A percentile compares a stretch with the other conserved stretches of the same genome.
Evolutionary conservation across 371 early-diverging fungal species (phyloP).

Genomic region (Parasitella parasitica): DNA sequence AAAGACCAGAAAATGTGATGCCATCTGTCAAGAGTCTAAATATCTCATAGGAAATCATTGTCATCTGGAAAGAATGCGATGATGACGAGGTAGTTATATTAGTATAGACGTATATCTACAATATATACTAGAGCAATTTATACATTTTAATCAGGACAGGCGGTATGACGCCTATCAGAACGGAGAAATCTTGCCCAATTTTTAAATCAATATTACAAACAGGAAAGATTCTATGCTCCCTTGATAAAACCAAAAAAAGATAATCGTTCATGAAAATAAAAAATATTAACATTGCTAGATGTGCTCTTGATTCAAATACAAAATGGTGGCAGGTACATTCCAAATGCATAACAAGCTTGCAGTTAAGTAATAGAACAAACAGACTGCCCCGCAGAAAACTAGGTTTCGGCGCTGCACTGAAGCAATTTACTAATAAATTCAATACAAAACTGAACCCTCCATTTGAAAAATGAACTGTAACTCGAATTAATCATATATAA

Average conservation of each 20-base stretch:
- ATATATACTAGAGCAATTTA: neutral
- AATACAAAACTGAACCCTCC: constrained; percentile 59
- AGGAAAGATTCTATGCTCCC: constrained; percentile 30
- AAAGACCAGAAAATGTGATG: constrained; percentile 66
- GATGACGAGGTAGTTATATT: constrained; percentile 66
- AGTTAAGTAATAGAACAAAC: neutral
- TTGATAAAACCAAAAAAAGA: constrained; percentile 71
- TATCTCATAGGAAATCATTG: constrained; percentile 81
- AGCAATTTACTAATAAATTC: constrained; percentile 68
- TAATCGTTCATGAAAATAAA: too few relatives aligned
- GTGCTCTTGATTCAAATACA: too few relatives aligned
- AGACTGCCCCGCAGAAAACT: constrained; percentile 73
- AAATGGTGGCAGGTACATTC: too few relatives aligned
- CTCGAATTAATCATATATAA: constrained; percentile 86
- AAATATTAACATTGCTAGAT: too few relatives aligned
- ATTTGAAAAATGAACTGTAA: constrained; percentile 92
- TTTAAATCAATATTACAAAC: constrained; percentile 56
- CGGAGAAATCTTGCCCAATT: constrained; percentile 65
- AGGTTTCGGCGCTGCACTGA: constrained; percentile 83
- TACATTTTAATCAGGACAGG: constrained; percentile 52
- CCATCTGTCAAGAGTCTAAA: constrained; percentile 70
- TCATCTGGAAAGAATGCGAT: constrained; percentile 70
- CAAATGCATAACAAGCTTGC: neutral
- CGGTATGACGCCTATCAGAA: constrained; percentile 70
- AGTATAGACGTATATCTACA: neutral